phyloP scores from a whole-genome alignment of 2,329 filamentous ascomycete genomes.

The Pleoardoris graminearum region DNA sequence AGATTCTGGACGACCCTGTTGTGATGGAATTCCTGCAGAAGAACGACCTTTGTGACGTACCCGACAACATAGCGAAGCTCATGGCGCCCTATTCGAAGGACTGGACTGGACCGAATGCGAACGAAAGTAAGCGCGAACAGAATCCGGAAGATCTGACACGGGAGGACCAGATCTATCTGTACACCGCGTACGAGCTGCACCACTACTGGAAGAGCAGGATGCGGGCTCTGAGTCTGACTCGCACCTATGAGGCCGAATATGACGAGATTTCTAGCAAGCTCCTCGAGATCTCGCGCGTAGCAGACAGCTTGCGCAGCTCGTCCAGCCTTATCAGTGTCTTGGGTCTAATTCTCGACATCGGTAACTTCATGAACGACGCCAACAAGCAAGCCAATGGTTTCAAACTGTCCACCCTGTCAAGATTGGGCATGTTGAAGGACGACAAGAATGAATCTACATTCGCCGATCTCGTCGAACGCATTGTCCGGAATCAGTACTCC shows the following conservation, averaged over 20 bases:
- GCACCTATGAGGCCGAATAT: constrained; percentile 84
- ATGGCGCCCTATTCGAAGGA: constrained; percentile 97
- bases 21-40: constrained; percentile 97
- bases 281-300: constrained; percentile 81
- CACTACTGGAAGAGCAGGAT: constrained; percentile 99
- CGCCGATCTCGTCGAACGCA: constrained; percentile 92
- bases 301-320: constrained; percentile 87
- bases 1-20: constrained; percentile 83
- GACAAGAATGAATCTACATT: constrained; percentile 98
- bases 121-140: constrained; percentile 75
- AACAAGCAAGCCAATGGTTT: constrained; percentile 98
- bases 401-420: constrained; percentile 91
- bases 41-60: constrained; percentile 88
- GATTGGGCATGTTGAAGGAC: constrained; percentile 97
- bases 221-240: constrained; percentile 82
- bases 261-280: constrained; percentile 88
- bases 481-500: constrained; percentile 93
- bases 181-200: constrained; percentile 89
- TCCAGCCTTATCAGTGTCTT: constrained; percentile 95
- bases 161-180: constrained; percentile 93
- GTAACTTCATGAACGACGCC: constrained; percentile 99
- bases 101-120: constrained; percentile 87
- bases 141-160: constrained; percentile 87
- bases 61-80: constrained; percentile 85
- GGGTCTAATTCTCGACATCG: constrained; percentile 93